phyloP scores from a whole-genome alignment of 495 filamentous ascomycete genomes.

The Articulospora tetracladia region DNA sequence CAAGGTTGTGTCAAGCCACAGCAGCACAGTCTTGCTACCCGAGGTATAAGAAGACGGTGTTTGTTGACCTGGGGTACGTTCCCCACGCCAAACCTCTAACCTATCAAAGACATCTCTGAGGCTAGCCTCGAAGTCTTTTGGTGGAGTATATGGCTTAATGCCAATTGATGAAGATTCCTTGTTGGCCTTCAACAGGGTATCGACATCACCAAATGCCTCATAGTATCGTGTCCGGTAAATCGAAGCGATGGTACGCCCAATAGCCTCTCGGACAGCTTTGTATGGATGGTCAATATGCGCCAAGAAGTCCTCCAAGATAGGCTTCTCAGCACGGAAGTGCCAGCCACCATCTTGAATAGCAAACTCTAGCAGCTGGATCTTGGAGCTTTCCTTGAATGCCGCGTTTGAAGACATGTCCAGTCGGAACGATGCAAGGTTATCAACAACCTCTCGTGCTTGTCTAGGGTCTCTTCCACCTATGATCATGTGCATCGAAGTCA shows the following conservation, averaged over 20 bases:
- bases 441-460: slow-evolving; percentile 78
- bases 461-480: slow-evolving; percentile 78
- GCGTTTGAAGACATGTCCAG: slow-evolving; percentile 94
- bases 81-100: slow-evolving; percentile 82
- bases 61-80: slow-evolving; percentile 84
- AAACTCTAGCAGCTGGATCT: slow-evolving; percentile 88
- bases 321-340: slow-evolving; percentile 91
- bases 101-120: slow-evolving; percentile 73
- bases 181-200: slow-evolving; percentile 71
- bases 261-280: slow-evolving; percentile 91
- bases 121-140: slow-evolving; percentile 66
- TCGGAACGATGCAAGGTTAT: slow-evolving; percentile 78
- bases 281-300: slow-evolving; percentile 94
- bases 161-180: slow-evolving; percentile 78
- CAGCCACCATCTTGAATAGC: slow-evolving; percentile 85
- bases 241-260: slow-evolving; percentile 81
- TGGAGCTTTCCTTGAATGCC: slow-evolving; percentile 98
- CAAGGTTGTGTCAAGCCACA: slow-evolving; percentile 91
- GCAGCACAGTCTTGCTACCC: slow-evolving; percentile 89
- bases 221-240: slow-evolving; percentile 90
- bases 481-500: slow-evolving; percentile 84
- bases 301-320: slow-evolving; percentile 86
- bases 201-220: slow-evolving; percentile 81
- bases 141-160: slow-evolving; percentile 74
- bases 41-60: slow-evolving; percentile 93